Evolutionary conservation across 192 early-diverging fungal genomes (phyloP).

Genomic region (Coemansia umbellata): DNA sequence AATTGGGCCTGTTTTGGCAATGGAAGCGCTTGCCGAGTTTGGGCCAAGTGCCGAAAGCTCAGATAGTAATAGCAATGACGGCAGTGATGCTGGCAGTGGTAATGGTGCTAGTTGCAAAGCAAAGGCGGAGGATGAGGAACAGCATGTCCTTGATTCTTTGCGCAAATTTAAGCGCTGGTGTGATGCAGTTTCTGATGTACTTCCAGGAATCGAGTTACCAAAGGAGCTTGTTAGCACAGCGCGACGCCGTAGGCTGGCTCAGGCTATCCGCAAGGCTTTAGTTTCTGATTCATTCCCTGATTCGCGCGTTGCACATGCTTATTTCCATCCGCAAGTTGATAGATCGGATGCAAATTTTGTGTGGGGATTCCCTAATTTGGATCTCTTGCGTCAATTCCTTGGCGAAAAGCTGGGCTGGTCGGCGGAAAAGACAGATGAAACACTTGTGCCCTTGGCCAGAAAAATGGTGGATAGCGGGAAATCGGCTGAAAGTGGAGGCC

Average conservation of each 20-base stretch:
- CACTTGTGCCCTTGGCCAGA: constrained; percentile 45
- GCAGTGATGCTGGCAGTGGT: background rate
- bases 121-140: constrained; percentile 31
- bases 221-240: constrained; percentile 28
- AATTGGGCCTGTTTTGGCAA: constrained; percentile 79
- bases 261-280: constrained; percentile 59
- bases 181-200: constrained; percentile 37
- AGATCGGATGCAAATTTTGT: constrained; percentile 19
- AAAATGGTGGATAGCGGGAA: constrained; percentile 26
- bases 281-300: constrained; percentile 81
- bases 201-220: constrained; percentile 38
- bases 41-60: constrained; percentile 22
- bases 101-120: background rate
- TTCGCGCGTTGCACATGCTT: constrained; percentile 70
- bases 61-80: background rate
- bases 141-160: constrained; percentile 21
- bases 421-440: constrained; percentile 36
- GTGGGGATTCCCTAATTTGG: constrained; percentile 49
- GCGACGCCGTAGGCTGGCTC: constrained; percentile 48
- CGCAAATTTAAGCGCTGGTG: constrained; percentile 36
- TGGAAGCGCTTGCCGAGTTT: constrained; percentile 86
- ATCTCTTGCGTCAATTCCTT: constrained; percentile 50
- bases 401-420: constrained; percentile 46
- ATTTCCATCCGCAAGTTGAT: constrained; percentile 69
- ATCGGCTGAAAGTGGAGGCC: background rate